These are phyloP conservation scores for Escovopsis sp. DNA, from an alignment of 2,329 filamentous ascomycete genomes.

Conservation along the genomic window DNA sequence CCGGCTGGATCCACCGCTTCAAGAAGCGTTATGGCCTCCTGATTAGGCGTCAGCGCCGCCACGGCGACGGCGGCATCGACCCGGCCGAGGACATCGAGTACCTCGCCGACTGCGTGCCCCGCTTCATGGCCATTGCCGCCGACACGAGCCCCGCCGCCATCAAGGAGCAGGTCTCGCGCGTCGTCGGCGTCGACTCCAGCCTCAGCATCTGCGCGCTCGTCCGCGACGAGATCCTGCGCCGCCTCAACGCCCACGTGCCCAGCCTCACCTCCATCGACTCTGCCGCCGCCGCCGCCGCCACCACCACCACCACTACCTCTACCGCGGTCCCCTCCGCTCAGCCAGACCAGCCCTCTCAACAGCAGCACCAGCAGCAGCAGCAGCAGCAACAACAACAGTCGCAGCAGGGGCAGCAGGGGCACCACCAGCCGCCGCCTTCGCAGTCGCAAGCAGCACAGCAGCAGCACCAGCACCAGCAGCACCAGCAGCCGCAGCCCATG, in stretches of 20 bases:
- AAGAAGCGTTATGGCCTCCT: slow-evolving; percentile 48
- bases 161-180: slow-evolving; percentile 39
- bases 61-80: slow-evolving; percentile 31
- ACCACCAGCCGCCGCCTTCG: too few relatives aligned
- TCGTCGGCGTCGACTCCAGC: slow-evolving; percentile 39
- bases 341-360: slow-evolving; percentile 8
- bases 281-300: slow-evolving; percentile 5
- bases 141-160: slow-evolving; percentile 47
- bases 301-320: too few relatives aligned
- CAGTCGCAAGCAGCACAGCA: too few relatives aligned
- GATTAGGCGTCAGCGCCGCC: slow-evolving; percentile 39
- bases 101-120: slow-evolving; percentile 43
- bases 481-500: slow-evolving; percentile 17
- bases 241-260: slow-evolving; percentile 13
- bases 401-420: too few relatives aligned
- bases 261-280: slow-evolving; percentile 13
- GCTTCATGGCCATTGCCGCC: slow-evolving; percentile 41
- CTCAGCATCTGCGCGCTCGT: slow-evolving; percentile 41
- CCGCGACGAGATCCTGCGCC: slow-evolving; percentile 40
- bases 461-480: too few relatives aligned
- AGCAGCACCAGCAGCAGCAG: too few relatives aligned
- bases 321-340: slow-evolving; percentile 12
- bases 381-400: too few relatives aligned
- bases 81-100: slow-evolving; percentile 43
- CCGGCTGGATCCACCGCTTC: slow-evolving; percentile 50